phyloP scores from a whole-genome alignment of 2,329 filamentous ascomycete species.

The Diaporthe amygdali region DNA sequence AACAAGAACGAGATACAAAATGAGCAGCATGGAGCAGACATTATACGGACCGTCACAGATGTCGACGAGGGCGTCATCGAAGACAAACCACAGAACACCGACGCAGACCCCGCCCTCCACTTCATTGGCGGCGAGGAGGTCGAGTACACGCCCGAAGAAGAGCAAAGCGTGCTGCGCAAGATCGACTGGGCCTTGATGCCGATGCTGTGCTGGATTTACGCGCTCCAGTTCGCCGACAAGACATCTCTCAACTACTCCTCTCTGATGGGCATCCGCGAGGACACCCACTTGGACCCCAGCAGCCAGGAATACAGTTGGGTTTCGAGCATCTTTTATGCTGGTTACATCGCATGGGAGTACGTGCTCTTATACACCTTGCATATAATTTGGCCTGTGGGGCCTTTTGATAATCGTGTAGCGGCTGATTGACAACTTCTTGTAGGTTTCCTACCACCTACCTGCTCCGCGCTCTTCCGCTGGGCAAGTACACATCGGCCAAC shows the following conservation, averaged over 20 bases:
- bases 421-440: not conserved
- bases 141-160: not conserved
- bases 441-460: constrained; percentile 37
- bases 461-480: constrained; percentile 38
- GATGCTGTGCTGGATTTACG: constrained; percentile 56
- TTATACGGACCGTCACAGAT: not conserved
- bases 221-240: constrained; percentile 68
- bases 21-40: not conserved
- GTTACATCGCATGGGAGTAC: constrained; percentile 30
- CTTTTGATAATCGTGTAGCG: not conserved
- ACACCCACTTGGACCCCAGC: constrained; percentile 21
- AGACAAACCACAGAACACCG: not conserved
- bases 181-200: constrained; percentile 68
- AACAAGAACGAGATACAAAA: not conserved
- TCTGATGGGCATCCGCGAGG: constrained; percentile 35
- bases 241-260: constrained; percentile 57
- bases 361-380: not conserved
- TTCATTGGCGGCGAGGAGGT: not conserved
- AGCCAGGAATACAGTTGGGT: constrained; percentile 30
- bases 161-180: constrained; percentile 45
- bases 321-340: constrained; percentile 30
- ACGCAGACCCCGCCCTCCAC: not conserved
- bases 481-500: constrained; percentile 40
- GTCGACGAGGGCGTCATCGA: not conserved
- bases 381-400: not conserved